phyloP scores from a whole-genome alignment of 495 filamentous ascomycete genomes.

The Neurospora sp. region DNA sequence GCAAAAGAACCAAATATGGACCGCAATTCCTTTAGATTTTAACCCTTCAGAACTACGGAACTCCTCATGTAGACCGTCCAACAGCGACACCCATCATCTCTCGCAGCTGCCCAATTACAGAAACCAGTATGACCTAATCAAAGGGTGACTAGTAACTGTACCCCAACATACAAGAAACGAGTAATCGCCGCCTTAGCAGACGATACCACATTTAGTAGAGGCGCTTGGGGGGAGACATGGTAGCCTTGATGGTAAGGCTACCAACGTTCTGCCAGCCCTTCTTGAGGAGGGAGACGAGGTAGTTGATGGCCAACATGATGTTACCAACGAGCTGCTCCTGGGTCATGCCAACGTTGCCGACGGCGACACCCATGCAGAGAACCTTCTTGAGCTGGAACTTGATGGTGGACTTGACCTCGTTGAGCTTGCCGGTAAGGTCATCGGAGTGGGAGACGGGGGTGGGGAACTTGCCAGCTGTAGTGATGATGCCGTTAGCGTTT shows the following conservation, averaged over 20 bases:
- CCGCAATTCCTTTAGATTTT: neutral
- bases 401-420: slow-evolving; percentile 98
- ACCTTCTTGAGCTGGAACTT: slow-evolving; percentile 99
- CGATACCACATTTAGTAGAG: slow-evolving; percentile 57
- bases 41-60: neutral
- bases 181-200: neutral
- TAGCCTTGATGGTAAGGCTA: slow-evolving; percentile 97
- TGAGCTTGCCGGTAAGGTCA: slow-evolving; percentile 87
- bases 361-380: slow-evolving; percentile 96
- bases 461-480: slow-evolving; percentile 92
- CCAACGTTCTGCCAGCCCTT: slow-evolving; percentile 99
- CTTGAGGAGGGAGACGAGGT: slow-evolving; percentile 96
- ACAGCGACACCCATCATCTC: neutral
- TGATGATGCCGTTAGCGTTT: slow-evolving; percentile 11
- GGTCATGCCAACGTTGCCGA: slow-evolving; percentile 95
- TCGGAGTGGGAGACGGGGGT: slow-evolving; percentile 93
- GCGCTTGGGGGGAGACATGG: slow-evolving; percentile 95
- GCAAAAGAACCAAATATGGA: neutral
- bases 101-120: neutral
- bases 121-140: neutral
- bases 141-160: neutral
- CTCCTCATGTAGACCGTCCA: neutral
- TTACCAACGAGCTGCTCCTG: slow-evolving; percentile 93
- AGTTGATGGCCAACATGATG: slow-evolving; percentile 97
- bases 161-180: neutral